Percentiles rank a stretch among this genome's conserved stretches.
These are phyloP conservation scores for Aspergillus pseudonomiae DNA, from an alignment of 2,329 filamentous ascomycete genomes.

Conservation along the genomic window DNA sequence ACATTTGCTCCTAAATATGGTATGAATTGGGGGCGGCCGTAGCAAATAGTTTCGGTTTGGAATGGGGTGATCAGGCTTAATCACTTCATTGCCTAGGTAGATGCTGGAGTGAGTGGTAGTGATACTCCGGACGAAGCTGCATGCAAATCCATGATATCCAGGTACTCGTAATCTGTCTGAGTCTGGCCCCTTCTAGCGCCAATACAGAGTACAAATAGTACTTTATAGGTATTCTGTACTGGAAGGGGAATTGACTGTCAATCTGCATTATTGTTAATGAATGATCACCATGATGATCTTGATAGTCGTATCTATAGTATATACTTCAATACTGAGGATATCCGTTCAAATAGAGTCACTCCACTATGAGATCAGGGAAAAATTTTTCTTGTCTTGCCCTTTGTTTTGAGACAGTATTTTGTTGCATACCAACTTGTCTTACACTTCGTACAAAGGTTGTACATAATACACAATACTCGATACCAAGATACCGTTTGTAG, in stretches of 20 bases:
- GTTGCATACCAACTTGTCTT: not conserved
- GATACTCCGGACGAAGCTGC: not conserved
- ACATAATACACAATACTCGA: not conserved
- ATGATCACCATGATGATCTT: constrained; percentile 10
- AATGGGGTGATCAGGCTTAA: not conserved
- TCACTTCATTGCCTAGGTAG: not conserved
- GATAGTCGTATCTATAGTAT: not conserved
- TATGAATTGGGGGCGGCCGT: not conserved
- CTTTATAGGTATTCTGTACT: not conserved
- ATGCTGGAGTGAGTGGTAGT: not conserved
- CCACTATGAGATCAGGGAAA: constrained; percentile 1
- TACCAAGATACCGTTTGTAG: not conserved
- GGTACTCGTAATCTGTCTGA: constrained; percentile 8
- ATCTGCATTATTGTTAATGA: constrained; percentile 3
- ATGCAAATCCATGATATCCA: constrained; percentile 7
- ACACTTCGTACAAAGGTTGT: not conserved
- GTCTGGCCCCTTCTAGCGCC: constrained; percentile 19
- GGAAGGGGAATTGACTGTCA: not conserved
- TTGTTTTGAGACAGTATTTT: not conserved
- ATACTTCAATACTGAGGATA: not conserved
- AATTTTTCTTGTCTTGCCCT: not conserved
- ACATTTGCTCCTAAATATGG: constrained; percentile 5
- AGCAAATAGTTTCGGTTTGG: constrained; percentile 4
- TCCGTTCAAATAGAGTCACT: not conserved
- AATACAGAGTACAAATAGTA: not conserved